Evolutionary conservation across 495 filamentous ascomycete species (phyloP), one percentile per base, ranked within the genome.

Genomic region (Aspergillus hancockii): DNA sequence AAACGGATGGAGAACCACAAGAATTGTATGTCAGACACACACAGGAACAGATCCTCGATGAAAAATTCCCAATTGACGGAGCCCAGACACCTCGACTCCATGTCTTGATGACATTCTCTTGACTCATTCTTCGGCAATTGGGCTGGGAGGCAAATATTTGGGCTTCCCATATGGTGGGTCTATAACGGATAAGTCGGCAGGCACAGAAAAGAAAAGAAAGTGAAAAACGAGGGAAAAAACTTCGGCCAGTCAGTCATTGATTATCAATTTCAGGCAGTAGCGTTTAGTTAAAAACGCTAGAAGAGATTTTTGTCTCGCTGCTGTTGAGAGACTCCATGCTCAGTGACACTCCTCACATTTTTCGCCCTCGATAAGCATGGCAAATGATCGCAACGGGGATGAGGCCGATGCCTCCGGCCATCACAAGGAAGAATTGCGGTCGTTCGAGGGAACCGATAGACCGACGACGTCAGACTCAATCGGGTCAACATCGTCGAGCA

Each of bases 401-500:
- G 43, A 47, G 43, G 19, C 43, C 43, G 43, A 47, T 18, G 19
- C 19, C 43, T 0, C 13, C 4, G 8, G 43, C 19, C 18, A 23
- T 4, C 2, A 14, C 2, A 41, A 47, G 19, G 19, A 47, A 45
- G 16, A n/a, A 23, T 4, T 12, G 12, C 16, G 16, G 8, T 47
- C 43, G 1, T 57, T 16, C 18, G 57, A 59, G 19, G 36, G 32
- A 3, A 19, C 25, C 2, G 49, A 36, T 1, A 36, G 57, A 18
- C 57, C 57, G 3, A 14, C 18, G 22, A 45, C 71, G 4, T 70
- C 71, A 38, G 67, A 55, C 4, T 68, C 63, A 10, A 62, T 52
- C 0, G 57, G 55, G 3, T 69, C 65, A 4, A 49, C 63, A 7
- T 61, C 62, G 23, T 71, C 70, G 1, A 73, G 67, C 54, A 73